Evolutionary conservation across 768 basidiomycete genomes (phyloP).

Genomic region (Boletus speciosus): DNA sequence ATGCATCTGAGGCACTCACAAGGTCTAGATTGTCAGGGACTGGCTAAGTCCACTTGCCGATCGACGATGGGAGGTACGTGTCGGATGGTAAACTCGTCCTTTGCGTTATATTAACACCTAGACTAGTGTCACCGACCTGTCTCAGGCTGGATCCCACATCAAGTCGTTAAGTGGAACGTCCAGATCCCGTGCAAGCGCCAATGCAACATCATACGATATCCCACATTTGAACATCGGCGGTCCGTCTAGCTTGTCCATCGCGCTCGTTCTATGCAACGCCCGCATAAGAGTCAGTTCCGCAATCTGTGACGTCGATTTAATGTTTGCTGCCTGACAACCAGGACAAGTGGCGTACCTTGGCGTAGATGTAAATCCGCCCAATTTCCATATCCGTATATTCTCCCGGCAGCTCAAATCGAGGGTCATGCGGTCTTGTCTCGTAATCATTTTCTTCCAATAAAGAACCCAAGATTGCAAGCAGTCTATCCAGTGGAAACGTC

Average conservation of each 20-base stretch:
- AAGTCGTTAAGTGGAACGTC: slow-evolving; percentile 58
- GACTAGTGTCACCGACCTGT: neutral
- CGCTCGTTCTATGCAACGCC: slow-evolving; percentile 62
- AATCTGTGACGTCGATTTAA: slow-evolving; percentile 42
- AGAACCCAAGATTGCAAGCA: slow-evolving; percentile 76
- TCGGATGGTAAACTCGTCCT: neutral
- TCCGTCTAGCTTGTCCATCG: slow-evolving; percentile 61
- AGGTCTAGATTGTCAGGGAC: no score
- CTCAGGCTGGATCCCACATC: slow-evolving; percentile 56
- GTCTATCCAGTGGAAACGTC: slow-evolving; percentile 73
- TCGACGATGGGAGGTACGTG: neutral
- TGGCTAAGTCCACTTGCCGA: neutral
- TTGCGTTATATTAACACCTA: neutral
- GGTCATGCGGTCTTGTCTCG: slow-evolving; percentile 43
- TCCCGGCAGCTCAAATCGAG: slow-evolving; percentile 54
- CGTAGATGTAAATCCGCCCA: slow-evolving; percentile 54
- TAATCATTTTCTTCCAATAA: slow-evolving; percentile 67
- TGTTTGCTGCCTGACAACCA: neutral
- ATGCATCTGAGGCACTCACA: no score
- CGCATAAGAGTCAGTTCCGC: slow-evolving; percentile 62
- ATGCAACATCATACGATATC: slow-evolving; percentile 55
- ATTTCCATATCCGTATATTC: slow-evolving; percentile 77
- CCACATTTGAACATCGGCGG: slow-evolving; percentile 73
- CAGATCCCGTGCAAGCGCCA: slow-evolving; percentile 56
- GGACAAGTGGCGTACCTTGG: slow-evolving; percentile 44